These are phyloP conservation scores for Aspergillus sp. DNA, from an alignment of 2,329 filamentous ascomycete genomes.

Conservation along the genomic window DNA sequence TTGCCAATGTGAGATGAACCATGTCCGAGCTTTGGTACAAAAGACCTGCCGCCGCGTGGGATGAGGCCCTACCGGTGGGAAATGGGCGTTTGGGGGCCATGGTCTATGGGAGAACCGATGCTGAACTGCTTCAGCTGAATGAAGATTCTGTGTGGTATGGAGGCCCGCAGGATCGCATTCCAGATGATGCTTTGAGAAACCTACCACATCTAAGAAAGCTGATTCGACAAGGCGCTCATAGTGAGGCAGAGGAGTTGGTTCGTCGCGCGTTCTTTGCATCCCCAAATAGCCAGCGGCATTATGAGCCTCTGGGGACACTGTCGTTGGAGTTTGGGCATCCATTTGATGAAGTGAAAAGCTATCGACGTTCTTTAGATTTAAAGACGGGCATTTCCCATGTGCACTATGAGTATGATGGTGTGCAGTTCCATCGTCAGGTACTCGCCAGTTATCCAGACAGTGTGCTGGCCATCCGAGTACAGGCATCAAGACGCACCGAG, in stretches of 20 bases:
- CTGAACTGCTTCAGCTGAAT: constrained; percentile 48
- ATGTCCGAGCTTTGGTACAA: constrained; percentile 33
- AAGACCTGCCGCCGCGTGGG: constrained; percentile 32
- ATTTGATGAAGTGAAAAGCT: constrained; percentile 27
- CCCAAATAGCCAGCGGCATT: constrained; percentile 49
- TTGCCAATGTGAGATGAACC: not conserved
- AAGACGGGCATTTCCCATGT: constrained; percentile 37
- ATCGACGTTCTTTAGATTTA: constrained; percentile 44
- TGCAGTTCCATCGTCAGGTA: constrained; percentile 36
- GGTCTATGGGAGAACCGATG: constrained; percentile 46
- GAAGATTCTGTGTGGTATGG: constrained; percentile 53
- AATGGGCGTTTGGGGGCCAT: constrained; percentile 51
- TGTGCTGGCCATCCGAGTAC: constrained; percentile 38
- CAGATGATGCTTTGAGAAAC: constrained; percentile 37
- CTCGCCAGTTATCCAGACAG: constrained; percentile 46
- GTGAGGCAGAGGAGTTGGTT: constrained; percentile 44
- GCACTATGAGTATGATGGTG: constrained; percentile 36
- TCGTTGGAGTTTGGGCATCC: constrained; percentile 44
- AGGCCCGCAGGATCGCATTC: constrained; percentile 45
- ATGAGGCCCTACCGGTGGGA: constrained; percentile 48
- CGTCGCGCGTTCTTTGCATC: constrained; percentile 45
- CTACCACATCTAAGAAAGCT: constrained; percentile 41
- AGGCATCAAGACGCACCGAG: constrained; percentile 22
- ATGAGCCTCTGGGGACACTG: constrained; percentile 46
- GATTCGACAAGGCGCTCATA: constrained; percentile 42